phyloP scores from a whole-genome alignment of 1,284 basidiomycete species.

The Phellinidium pouzarii region DNA sequence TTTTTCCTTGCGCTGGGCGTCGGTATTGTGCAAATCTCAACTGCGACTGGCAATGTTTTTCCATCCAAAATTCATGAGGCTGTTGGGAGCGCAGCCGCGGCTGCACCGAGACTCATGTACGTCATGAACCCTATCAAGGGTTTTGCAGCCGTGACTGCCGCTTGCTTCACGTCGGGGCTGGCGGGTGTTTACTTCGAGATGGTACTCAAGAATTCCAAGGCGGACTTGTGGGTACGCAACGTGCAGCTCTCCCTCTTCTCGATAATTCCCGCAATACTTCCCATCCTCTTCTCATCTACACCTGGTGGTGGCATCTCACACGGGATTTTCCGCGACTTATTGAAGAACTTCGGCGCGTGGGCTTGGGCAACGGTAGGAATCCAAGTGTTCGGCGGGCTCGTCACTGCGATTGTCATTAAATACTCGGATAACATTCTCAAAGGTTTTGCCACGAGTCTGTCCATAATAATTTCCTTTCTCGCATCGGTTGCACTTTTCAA shows the following conservation, averaged over 20 bases:
- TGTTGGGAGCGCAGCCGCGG: constrained; percentile 32
- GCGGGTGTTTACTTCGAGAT: constrained; percentile 99
- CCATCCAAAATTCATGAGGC: constrained; percentile 28
- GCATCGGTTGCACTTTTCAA: constrained; percentile 84
- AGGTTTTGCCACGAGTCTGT: constrained; percentile 90
- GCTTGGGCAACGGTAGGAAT: constrained; percentile 87
- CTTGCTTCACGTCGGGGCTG: constrained; percentile 95
- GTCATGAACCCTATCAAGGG: constrained; percentile 80
- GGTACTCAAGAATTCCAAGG: constrained; percentile 86
- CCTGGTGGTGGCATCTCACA: constrained; percentile 21
- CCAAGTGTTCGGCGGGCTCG: constrained; percentile 85
- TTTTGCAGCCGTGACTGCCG: constrained; percentile 81
- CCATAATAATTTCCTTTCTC: constrained; percentile 90
- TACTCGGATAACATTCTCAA: constrained; percentile 88
- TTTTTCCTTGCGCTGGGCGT: constrained; percentile 86
- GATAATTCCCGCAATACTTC: constrained; percentile 81
- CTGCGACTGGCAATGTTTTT: constrained; percentile 30
- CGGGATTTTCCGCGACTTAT: constrained; percentile 39
- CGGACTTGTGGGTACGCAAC: constrained; percentile 94
- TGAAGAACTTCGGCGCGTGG: constrained; percentile 80
- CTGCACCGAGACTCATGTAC: constrained; percentile 32
- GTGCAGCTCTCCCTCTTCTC: constrained; percentile 95
- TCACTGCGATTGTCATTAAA: constrained; percentile 85
- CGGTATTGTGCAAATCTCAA: constrained; percentile 88
- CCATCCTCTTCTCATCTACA: constrained; percentile 61